phyloP scores from a whole-genome alignment of 2,329 filamentous ascomycete genomes.

The Diaporthe citrichinensis region DNA sequence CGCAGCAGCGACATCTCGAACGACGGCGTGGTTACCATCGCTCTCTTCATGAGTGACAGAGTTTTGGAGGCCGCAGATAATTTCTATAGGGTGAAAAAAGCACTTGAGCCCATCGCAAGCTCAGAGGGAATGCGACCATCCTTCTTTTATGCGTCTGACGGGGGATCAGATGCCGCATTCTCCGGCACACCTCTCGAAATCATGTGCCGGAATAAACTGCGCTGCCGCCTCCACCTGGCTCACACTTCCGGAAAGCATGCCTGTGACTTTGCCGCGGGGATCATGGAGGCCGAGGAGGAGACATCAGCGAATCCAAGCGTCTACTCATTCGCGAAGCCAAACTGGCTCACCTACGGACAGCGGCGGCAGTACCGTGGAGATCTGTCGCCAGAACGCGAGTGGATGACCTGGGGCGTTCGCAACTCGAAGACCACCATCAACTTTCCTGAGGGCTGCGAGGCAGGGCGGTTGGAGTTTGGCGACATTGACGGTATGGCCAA shows the following conservation, averaged over 20 bases:
- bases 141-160: background rate
- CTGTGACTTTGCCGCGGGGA: background rate
- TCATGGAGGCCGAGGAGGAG: background rate
- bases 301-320: background rate
- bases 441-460: background rate
- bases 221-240: background rate
- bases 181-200: background rate
- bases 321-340: background rate
- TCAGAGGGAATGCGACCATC: background rate
- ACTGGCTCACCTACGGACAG: background rate
- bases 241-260: background rate
- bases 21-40: background rate
- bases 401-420: background rate
- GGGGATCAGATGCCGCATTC: background rate
- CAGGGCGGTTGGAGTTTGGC: background rate
- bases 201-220: background rate
- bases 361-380: background rate
- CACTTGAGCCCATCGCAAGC: background rate
- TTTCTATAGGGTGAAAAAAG: background rate
- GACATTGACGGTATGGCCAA: slow-evolving; percentile 13
- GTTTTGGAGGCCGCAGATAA: background rate
- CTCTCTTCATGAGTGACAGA: background rate
- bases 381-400: background rate
- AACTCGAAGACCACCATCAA: background rate
- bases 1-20: background rate